Conservation (phyloP, 345 rosid genomes). For the Leavenworthia alabamica region DNA sequence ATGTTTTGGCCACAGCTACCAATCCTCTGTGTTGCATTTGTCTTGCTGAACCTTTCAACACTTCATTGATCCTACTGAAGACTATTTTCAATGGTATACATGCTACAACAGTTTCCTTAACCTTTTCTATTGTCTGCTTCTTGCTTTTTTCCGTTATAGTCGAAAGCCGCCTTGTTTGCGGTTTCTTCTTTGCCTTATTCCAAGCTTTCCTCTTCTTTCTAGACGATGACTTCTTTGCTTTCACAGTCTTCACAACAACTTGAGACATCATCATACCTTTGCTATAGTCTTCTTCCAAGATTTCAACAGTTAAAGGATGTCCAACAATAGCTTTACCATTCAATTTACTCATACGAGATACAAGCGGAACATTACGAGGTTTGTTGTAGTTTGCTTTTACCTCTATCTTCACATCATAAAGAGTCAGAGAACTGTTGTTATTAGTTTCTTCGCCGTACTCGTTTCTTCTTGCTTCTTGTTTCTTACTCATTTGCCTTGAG, state of each 20-base stretch:
- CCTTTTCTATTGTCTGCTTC: slow-evolving; percentile 47
- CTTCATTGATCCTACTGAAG: slow-evolving; percentile 86
- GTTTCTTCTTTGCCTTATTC: slow-evolving; percentile 45
- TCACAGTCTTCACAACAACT: slow-evolving; percentile 25
- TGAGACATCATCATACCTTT: slow-evolving; percentile 21
- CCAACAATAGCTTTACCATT: slow-evolving; percentile 83
- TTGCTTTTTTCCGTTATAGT: slow-evolving; percentile 44
- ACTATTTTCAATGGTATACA: slow-evolving; percentile 86
- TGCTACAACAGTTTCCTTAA: slow-evolving; percentile 55
- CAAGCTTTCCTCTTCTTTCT: slow-evolving; percentile 30
- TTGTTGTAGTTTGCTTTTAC: slow-evolving; percentile 59
- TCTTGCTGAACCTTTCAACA: slow-evolving; percentile 65
- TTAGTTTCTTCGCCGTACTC: slow-evolving; percentile 40
- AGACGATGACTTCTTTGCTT: slow-evolving; percentile 22
- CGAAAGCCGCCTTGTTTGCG: slow-evolving; percentile 70
- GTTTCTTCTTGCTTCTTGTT: slow-evolving; percentile 46
- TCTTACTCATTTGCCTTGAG: slow-evolving; percentile 64
- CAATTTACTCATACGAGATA: slow-evolving; percentile 80
- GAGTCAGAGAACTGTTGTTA: slow-evolving; percentile 23
- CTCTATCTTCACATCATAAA: slow-evolving; percentile 66
- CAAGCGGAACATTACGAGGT: slow-evolving; percentile 72
- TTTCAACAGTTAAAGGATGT: slow-evolving; percentile 65
- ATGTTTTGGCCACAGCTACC: slow-evolving; percentile 27
- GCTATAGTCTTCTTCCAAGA: slow-evolving; percentile 35
- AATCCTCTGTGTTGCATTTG: slow-evolving; percentile 29